Conservation (phyloP, 2,329 filamentous ascomycete genomes). For the Coniochaeta hoffmannii region DNA sequence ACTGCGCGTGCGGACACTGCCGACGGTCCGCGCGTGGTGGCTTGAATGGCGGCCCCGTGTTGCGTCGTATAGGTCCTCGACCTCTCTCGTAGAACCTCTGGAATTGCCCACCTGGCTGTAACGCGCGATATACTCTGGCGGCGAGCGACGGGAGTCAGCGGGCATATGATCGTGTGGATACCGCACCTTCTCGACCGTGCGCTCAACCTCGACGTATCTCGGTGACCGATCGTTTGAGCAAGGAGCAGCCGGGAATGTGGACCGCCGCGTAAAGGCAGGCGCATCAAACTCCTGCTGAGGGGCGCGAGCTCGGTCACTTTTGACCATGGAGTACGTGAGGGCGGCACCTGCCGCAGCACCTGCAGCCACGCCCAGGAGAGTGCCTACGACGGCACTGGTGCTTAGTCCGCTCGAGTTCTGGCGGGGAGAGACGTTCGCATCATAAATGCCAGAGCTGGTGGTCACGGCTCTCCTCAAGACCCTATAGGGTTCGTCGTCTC, state of each 20-base stretch:
- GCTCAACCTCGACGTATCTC: conserved; percentile 29
- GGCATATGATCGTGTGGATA: conserved; percentile 26
- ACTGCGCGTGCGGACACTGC: conserved; percentile 31
- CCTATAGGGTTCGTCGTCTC: conserved; percentile 18
- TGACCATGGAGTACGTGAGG: conserved; percentile 65
- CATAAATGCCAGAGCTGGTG: conserved; percentile 18
- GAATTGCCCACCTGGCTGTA: conserved; percentile 23
- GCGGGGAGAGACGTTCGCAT: conserved; percentile 20
- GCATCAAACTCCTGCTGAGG: conserved; percentile 32
- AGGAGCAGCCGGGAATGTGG: conserved; percentile 34
- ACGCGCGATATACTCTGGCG: conserved; percentile 26
- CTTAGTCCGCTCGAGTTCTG: conserved; percentile 36
- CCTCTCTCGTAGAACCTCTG: conserved; percentile 15
- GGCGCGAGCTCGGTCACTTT: conserved; percentile 40
- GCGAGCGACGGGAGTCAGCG: conserved; percentile 22
- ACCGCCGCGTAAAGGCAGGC: conserved; percentile 32
- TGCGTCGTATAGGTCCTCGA: conserved; percentile 32
- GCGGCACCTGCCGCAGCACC: conserved; percentile 74
- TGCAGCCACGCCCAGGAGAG: conserved; percentile 45
- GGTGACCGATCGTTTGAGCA: conserved; percentile 20
- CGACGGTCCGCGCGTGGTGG: conserved; percentile 21
- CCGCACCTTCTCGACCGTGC: conserved; percentile 28
- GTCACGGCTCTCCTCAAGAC: conserved; percentile 27
- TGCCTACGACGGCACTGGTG: conserved; percentile 62
- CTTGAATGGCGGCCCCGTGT: conserved; percentile 31